Evolutionary conservation across 176 grass and related monocot genomes (phyloP), one percentile per base, ranked within the genome.

Genomic region (Musa troglodytarum): DNA sequence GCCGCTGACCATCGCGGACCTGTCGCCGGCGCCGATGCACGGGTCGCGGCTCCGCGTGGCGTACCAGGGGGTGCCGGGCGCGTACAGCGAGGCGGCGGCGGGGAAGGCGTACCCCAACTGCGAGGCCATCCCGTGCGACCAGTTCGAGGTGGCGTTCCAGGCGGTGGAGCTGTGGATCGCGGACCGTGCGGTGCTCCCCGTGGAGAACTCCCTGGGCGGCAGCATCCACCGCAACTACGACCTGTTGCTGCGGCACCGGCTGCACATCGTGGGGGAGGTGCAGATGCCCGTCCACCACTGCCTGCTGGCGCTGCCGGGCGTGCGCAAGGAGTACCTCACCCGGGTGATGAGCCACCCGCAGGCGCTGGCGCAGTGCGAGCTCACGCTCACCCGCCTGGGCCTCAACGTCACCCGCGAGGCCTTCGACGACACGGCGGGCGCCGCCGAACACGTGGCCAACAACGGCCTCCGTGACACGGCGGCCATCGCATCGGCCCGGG

Each of bases 331-430:
- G 51, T 52, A 52, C 54, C 73, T 85, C 11, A 76, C 77, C 54
- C 83, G 83, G 20, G 72, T 85, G 49, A 76, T 80, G 25, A 85
- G 83, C 72, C 83, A 85, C 83, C 83, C 83, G 22, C 83, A 85
- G 61, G 83, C 77, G 1, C 77, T 85, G 12, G 77, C 77, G 26
- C 83, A 85, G 83, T 85, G 83, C 71, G 83, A 85, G 54, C 64
- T 71, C 63, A 85, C 83, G 16, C 64, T 85, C 55, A 92, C 81
- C 74, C 69, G 84, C 71, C 84, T 96, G 82, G 92, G 87, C n/a
- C 92, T 96, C 78, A 86, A 96, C 80, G 92, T 96, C 1, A 89
- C 89, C 0, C 86, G 92, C 23, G 92, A 96, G 82, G 87, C 92
- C 19, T 92, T 87, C 71, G 92, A 96, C 81, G 92, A 96, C 75